These are phyloP conservation scores for Saccharomyces hybrid DNA, from an alignment of 1,139 yeast species.

Conservation along the genomic window DNA sequence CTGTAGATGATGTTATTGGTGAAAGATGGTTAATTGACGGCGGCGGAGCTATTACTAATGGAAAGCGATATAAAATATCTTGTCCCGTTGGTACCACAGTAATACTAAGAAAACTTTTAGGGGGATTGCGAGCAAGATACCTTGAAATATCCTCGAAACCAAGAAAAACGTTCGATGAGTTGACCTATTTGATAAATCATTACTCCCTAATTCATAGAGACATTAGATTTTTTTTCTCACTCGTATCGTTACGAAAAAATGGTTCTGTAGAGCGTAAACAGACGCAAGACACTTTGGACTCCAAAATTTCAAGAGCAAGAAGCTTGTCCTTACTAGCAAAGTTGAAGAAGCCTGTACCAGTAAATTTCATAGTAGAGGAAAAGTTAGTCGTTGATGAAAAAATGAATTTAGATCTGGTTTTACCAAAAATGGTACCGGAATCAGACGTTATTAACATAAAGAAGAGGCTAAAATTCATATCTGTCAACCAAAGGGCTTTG, in stretches of 20 bases:
- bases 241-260: conserved; percentile 17
- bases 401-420: conserved; percentile 14
- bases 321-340: conserved; percentile 17
- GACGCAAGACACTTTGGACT: conserved; percentile 19
- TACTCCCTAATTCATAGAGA: conserved; percentile 32
- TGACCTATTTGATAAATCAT: conserved; percentile 27
- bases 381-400: conserved; percentile 11
- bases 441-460: conserved; percentile 20
- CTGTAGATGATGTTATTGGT: conserved; percentile 30
- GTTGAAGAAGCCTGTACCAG: conserved; percentile 12
- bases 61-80: conserved; percentile 21
- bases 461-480: conserved; percentile 21
- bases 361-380: conserved; percentile 16
- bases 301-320: conserved; percentile 13
- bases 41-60: conserved; percentile 26
- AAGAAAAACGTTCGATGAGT: conserved; percentile 22
- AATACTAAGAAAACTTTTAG: conserved; percentile 31
- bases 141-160: conserved; percentile 28
- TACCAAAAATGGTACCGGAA: conserved; percentile 32
- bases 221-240: conserved; percentile 30
- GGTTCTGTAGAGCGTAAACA: conserved; percentile 13
- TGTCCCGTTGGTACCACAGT: conserved; percentile 35
- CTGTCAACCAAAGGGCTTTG: conserved; percentile 35
- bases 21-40: conserved; percentile 34
- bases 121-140: conserved; percentile 34